A percentile compares a stretch with the other conserved stretches of the same genome.
These are phyloP conservation scores for Solanum clarkiae DNA, from an alignment of 257 asterid genomes.

Conservation along the genomic window DNA sequence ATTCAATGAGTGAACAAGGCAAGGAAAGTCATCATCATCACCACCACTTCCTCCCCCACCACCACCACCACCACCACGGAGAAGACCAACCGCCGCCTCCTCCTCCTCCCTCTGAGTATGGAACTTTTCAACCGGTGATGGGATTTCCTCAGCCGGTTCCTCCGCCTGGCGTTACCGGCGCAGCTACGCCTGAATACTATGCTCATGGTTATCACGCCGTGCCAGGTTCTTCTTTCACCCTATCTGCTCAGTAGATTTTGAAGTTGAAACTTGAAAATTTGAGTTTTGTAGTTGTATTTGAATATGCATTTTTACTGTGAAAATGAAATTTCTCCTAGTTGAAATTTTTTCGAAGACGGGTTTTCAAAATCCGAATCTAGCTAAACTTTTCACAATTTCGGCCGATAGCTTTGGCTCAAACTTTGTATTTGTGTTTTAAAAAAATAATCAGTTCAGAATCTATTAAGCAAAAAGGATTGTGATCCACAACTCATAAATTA, in stretches of 20 bases:
- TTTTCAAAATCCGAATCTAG: too few species aligned
- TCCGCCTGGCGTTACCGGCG: conserved; percentile 56
- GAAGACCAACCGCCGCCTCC: conserved; percentile 25
- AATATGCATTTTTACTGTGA: neutral
- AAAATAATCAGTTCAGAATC: neutral
- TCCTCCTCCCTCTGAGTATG: conserved; percentile 36
- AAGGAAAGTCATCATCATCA: conserved; percentile 22
- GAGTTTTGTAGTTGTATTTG: neutral
- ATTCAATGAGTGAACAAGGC: conserved; percentile 45
- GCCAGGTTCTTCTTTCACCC: conserved; percentile 34
- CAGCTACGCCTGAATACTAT: conserved; percentile 35
- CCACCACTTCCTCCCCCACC: neutral
- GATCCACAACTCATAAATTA: neutral
- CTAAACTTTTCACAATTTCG: neutral
- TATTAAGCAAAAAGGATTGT: neutral
- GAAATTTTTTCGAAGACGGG: too few species aligned
- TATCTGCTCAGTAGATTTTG: neutral
- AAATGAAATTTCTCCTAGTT: neutral
- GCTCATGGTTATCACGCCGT: conserved; percentile 81
- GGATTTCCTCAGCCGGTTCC: conserved; percentile 95
- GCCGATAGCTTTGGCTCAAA: neutral
- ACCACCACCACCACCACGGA: conserved; percentile 9
- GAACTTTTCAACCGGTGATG: conserved; percentile 62
- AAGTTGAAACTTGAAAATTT: neutral
- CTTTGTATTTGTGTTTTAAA: neutral